These are phyloP conservation scores for Entamoeba invadens DNA, from an alignment of 208 protist genomes.

Conservation along the genomic window DNA sequence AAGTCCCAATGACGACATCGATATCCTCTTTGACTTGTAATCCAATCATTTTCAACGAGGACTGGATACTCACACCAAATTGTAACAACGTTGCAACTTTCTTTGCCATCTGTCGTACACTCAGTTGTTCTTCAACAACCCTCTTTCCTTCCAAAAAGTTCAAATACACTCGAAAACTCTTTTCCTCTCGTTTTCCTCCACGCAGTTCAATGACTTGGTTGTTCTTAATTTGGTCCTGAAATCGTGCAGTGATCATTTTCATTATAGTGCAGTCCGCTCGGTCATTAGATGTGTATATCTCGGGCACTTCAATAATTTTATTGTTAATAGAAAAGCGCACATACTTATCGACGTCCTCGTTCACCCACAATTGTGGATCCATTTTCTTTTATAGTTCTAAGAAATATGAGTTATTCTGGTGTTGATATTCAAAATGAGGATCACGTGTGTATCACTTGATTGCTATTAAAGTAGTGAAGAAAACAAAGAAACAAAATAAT, in stretches of 20 bases:
- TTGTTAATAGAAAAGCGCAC: background rate
- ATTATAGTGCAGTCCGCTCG: background rate
- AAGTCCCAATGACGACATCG: background rate
- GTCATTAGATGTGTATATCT: background rate
- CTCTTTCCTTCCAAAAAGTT: background rate
- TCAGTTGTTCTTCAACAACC: background rate
- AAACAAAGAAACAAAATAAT: background rate
- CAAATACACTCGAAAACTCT: background rate
- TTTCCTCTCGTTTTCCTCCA: background rate
- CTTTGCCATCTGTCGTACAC: background rate
- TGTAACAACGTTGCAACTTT: background rate
- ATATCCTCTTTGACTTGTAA: background rate
- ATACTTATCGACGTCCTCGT: too few species aligned
- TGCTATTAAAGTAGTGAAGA: background rate
- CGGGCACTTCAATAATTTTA: background rate
- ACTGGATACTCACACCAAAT: background rate
- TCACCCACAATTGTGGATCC: too few species aligned
- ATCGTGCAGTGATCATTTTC: background rate
- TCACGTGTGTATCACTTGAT: too few species aligned
- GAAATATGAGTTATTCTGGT: too few species aligned
- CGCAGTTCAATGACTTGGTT: background rate
- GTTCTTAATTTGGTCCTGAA: background rate
- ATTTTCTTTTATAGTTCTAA: too few species aligned
- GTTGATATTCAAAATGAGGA: too few species aligned
- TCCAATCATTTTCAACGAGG: background rate